Evolutionary conservation across 1,139 yeast species (phyloP).

Genomic region (Pichia norvegensis): DNA sequence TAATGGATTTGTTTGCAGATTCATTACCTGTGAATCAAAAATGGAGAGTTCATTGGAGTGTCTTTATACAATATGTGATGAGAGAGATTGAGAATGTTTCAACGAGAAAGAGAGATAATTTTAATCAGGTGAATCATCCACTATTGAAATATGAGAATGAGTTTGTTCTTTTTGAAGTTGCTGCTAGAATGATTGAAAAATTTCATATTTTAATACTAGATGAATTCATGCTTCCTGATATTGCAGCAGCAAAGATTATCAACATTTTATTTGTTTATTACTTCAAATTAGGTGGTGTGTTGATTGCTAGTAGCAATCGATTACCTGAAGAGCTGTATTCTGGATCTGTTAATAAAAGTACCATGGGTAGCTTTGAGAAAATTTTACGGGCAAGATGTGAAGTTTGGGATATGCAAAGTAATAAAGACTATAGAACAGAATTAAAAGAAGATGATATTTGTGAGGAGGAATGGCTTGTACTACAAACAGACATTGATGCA

Average conservation of each 20-base stretch:
- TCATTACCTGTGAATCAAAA: conserved; percentile 58
- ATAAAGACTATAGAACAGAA: conserved; percentile 46
- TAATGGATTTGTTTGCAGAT: conserved; percentile 64
- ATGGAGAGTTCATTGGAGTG: conserved; percentile 65
- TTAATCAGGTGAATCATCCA: conserved; percentile 28
- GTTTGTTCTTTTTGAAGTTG: conserved; percentile 57
- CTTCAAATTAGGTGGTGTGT: conserved; percentile 65
- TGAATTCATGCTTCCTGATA: conserved; percentile 70
- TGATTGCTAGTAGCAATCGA: conserved; percentile 66
- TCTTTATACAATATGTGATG: conserved; percentile 62
- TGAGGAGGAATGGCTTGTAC: conserved; percentile 29
- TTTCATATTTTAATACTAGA: conserved; percentile 58
- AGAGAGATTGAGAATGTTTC: conserved; percentile 53
- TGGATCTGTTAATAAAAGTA: conserved; percentile 51
- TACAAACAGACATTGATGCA: conserved; percentile 26
- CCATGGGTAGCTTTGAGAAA: conserved; percentile 49
- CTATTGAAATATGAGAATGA: conserved; percentile 49
- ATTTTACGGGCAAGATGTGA: conserved; percentile 56
- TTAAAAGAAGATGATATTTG: conserved; percentile 28
- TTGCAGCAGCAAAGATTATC: conserved; percentile 62
- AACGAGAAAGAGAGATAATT: conserved; percentile 30
- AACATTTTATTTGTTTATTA: conserved; percentile 59
- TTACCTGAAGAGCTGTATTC: conserved; percentile 65
- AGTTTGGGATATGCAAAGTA: conserved; percentile 54
- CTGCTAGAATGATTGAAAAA: conserved; percentile 52